A percentile compares a stretch with the other conserved stretches of the same genome.
Evolutionary conservation across 2,329 filamentous ascomycete species (phyloP).

Genomic region (Truncatella angustata): DNA sequence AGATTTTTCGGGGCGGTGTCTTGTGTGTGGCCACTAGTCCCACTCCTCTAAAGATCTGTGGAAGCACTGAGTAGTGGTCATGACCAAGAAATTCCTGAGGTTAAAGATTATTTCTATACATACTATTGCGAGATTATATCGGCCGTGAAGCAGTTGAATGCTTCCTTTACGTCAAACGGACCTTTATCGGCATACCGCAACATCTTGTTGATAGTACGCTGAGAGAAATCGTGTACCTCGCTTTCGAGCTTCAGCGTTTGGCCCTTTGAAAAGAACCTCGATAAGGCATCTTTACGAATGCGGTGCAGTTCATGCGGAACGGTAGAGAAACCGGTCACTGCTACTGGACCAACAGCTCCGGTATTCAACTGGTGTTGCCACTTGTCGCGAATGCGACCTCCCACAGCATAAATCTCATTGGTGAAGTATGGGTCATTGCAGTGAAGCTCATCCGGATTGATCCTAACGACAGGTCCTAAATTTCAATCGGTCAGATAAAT

Average conservation of each 20-base stretch:
- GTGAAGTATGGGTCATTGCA: slow-evolving; percentile 28
- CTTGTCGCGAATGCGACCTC: slow-evolving; percentile 30
- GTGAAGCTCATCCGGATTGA: slow-evolving; percentile 29
- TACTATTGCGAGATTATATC: slow-evolving; percentile 22
- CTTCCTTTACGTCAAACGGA: slow-evolving; percentile 14
- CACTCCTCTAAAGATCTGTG: no score
- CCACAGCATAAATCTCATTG: slow-evolving; percentile 22
- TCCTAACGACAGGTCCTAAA: slow-evolving; percentile 29
- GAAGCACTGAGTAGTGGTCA: no score
- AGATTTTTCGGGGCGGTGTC: no score
- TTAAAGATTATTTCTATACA: no score
- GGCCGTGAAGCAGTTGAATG: slow-evolving; percentile 20
- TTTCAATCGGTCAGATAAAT: no score
- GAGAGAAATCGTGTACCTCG: slow-evolving; percentile 22
- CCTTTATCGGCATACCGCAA: slow-evolving; percentile 6
- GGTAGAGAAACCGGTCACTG: slow-evolving; percentile 19
- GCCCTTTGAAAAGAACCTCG: slow-evolving; percentile 29
- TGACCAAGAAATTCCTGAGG: no score
- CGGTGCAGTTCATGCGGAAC: slow-evolving; percentile 26
- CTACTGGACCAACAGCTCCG: background rate
- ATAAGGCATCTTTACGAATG: slow-evolving; percentile 22
- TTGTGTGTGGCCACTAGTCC: no score
- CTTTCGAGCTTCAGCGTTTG: slow-evolving; percentile 30
- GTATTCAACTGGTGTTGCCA: slow-evolving; percentile 5
- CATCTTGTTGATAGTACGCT: slow-evolving; percentile 29